Conservation (phyloP, 2,329 filamentous ascomycete genomes). For the Exophiala calicioides region DNA sequence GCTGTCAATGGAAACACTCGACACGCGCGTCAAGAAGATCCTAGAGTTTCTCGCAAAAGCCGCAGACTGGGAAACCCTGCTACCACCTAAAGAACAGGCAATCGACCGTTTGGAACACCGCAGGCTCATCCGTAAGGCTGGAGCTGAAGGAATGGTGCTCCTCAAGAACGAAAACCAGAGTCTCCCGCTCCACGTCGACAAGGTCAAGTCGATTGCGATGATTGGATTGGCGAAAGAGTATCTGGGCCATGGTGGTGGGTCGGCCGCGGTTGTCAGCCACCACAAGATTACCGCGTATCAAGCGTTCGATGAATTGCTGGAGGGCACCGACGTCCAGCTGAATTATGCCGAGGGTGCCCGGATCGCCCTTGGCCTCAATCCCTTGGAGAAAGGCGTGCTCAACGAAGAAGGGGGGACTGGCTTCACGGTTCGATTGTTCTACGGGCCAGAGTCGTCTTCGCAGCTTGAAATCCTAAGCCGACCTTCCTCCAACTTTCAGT, state of each 20-base stretch:
- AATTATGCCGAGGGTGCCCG: too few species aligned
- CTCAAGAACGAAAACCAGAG: constrained; percentile 68
- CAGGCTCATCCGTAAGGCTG: constrained; percentile 65
- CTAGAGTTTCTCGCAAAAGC: constrained; percentile 36
- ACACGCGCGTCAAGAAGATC: too few species aligned
- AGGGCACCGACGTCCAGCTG: too few species aligned
- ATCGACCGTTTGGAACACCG: constrained; percentile 62
- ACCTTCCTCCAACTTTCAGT: constrained; percentile 56
- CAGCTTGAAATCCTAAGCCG: too few species aligned
- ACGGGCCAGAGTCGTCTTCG: too few species aligned
- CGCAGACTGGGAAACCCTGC: constrained; percentile 12
- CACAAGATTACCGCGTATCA: too few species aligned
- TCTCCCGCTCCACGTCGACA: constrained; percentile 49
- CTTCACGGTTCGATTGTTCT: too few species aligned
- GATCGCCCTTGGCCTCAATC: too few species aligned
- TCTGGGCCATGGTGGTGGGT: constrained; percentile 53
- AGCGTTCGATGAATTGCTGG: too few species aligned
- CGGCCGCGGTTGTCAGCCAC: too few species aligned
- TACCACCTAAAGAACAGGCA: constrained; percentile 44
- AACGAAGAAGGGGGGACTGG: too few species aligned
- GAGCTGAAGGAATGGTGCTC: constrained; percentile 69
- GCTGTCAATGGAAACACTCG: constrained; percentile 33
- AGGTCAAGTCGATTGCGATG: background rate
- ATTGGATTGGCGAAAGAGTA: background rate
- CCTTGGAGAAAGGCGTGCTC: too few species aligned